Percentiles rank a stretch among this genome's conserved stretches.
phyloP scores from a whole-genome alignment of 768 basidiomycete species.

The Pleurotus citrinopileatus region DNA sequence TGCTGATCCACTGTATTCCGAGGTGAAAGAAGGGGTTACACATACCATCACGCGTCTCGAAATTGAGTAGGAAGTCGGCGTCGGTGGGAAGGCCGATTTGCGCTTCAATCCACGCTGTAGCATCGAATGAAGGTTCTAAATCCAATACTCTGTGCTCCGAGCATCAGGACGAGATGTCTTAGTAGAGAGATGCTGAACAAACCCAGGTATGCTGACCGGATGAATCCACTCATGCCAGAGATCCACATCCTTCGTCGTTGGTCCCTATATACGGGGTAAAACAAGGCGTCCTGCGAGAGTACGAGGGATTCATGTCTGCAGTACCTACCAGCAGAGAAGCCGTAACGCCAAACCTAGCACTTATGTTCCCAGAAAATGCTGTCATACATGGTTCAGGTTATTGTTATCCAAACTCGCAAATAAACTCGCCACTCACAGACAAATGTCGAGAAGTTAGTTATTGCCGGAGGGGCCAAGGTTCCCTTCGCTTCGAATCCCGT shows the following conservation, averaged over 20 bases:
- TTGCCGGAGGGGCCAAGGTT: not conserved
- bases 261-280: not conserved
- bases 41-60: not conserved
- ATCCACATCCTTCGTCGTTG: not conserved
- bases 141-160: not conserved
- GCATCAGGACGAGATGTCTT: not conserved
- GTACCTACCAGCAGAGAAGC: not conserved
- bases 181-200: not conserved
- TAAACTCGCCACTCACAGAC: slow-evolving; percentile 1
- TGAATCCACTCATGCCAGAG: not conserved
- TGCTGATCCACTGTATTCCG: too few relatives aligned
- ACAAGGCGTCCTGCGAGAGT: not conserved
- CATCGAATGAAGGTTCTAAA: not conserved
- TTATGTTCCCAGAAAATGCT: not conserved
- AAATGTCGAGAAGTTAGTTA: not conserved
- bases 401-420: too few relatives aligned
- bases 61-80: not conserved
- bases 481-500: slow-evolving; percentile 1
- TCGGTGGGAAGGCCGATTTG: not conserved
- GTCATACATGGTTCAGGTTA: too few relatives aligned
- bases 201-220: slow-evolving; percentile 2
- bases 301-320: not conserved
- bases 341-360: not conserved
- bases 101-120: not conserved
- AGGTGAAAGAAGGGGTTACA: not conserved